These are phyloP conservation scores for Phalaenopsis hybrid DNA, from an alignment of 116 monocot species.

Conservation along the genomic window DNA sequence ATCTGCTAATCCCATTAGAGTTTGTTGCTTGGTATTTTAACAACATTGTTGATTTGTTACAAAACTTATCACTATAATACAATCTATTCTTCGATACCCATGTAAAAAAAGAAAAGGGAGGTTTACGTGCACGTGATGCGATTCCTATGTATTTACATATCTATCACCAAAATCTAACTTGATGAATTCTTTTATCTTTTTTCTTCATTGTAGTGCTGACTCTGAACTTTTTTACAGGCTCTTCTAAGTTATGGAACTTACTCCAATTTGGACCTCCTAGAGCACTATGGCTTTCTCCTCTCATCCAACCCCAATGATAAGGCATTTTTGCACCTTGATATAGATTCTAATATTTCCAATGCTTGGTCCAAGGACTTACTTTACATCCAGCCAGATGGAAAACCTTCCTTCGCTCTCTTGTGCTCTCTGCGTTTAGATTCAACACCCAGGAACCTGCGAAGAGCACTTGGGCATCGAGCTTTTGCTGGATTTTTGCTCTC, in stretches of 20 bases:
- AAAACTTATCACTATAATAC: neutral
- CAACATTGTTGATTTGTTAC: neutral
- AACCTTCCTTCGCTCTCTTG: constrained; percentile 70
- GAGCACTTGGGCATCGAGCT: constrained; percentile 27
- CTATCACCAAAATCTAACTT: neutral
- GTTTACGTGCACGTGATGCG: too few species aligned
- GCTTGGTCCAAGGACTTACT: constrained; percentile 61
- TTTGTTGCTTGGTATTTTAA: too few species aligned
- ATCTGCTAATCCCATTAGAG: neutral
- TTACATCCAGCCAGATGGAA: constrained; percentile 80
- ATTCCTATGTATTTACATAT: too few species aligned
- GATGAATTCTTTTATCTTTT: neutral
- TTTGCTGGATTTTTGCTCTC: constrained; percentile 60
- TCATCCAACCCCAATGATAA: constrained; percentile 72
- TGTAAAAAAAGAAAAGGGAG: too few species aligned
- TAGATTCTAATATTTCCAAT: constrained; percentile 19
- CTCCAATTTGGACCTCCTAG: constrained; percentile 87
- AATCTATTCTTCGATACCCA: too few species aligned
- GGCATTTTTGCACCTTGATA: constrained; percentile 45
- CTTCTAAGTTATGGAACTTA: constrained; percentile 86
- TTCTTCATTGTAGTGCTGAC: neutral
- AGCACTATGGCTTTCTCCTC: constrained; percentile 91
- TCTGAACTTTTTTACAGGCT: constrained; percentile 40
- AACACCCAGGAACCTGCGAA: constrained; percentile 45
- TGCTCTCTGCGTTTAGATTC: constrained; percentile 57